Evolutionary conservation across 2,329 filamentous ascomycete species (phyloP).

Genomic region (Arachnopeziza araneosa): DNA sequence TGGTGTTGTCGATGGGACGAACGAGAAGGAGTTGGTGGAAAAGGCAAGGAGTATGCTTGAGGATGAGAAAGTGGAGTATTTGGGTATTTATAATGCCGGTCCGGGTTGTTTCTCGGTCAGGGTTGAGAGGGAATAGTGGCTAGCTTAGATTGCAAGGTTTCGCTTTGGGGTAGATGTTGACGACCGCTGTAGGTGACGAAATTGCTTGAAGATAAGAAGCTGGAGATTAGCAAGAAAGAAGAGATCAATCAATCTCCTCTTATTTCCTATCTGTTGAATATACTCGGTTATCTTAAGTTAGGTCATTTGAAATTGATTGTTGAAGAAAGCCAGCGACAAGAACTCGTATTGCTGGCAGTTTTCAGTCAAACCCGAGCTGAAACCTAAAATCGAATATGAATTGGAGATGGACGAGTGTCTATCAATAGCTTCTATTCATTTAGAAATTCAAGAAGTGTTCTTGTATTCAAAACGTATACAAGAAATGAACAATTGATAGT

Average conservation of each 20-base stretch:
- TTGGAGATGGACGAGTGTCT: background rate
- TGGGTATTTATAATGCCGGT: background rate
- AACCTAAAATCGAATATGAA: background rate
- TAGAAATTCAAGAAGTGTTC: background rate
- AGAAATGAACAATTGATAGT: background rate
- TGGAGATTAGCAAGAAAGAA: too few relatives aligned
- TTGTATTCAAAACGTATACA: background rate
- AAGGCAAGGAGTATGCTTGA: background rate
- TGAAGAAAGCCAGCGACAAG: too few relatives aligned
- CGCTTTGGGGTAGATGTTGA: too few relatives aligned
- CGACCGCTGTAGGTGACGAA: too few relatives aligned
- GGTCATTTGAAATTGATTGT: too few relatives aligned
- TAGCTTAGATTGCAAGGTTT: too few relatives aligned
- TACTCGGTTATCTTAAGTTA: too few relatives aligned
- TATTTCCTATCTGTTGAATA: too few relatives aligned
- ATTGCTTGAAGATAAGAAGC: too few relatives aligned
- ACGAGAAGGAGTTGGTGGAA: background rate
- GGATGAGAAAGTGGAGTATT: background rate
- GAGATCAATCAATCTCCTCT: too few relatives aligned
- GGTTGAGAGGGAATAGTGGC: background rate
- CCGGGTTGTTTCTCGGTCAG: background rate
- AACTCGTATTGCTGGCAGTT: background rate
- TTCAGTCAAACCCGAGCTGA: background rate
- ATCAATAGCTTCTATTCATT: background rate
- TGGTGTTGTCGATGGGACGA: background rate